Evolutionary conservation across 148 eudicot genomes (phyloP).

Genomic region (Cornus suecica): DNA sequence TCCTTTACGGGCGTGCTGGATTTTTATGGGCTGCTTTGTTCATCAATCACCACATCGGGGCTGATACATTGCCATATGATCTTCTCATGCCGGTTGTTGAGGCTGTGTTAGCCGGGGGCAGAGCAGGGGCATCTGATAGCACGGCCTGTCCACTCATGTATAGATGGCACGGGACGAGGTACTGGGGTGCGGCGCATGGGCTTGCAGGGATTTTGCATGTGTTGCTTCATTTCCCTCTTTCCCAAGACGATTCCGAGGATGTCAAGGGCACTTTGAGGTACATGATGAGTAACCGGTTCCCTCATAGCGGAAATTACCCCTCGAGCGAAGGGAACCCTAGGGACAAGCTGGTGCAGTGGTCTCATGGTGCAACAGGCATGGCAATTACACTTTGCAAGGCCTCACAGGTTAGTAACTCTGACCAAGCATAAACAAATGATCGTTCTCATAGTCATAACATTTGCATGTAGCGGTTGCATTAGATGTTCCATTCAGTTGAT

Average conservation of each 20-base stretch:
- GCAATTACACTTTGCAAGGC: slow-evolving; percentile 76
- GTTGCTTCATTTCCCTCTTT: slow-evolving; percentile 64
- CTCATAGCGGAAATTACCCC: slow-evolving; percentile 77
- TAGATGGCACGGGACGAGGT: slow-evolving; percentile 84
- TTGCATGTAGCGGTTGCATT: too few relatives aligned
- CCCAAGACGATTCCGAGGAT: slow-evolving; percentile 55
- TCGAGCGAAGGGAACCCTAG: slow-evolving; percentile 69
- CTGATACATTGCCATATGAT: slow-evolving; percentile 34
- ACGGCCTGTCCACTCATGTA: slow-evolving; percentile 65
- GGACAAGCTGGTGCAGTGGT: slow-evolving; percentile 78
- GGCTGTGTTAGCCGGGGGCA: slow-evolving; percentile 74
- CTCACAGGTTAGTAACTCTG: slow-evolving; percentile 52
- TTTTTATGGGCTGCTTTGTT: slow-evolving; percentile 78
- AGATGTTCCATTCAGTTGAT: too few relatives aligned
- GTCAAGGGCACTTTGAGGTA: slow-evolving; percentile 66
- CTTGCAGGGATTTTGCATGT: slow-evolving; percentile 78
- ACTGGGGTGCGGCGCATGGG: slow-evolving; percentile 82
- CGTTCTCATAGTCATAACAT: too few relatives aligned
- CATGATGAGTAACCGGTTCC: slow-evolving; percentile 75
- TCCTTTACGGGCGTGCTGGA: slow-evolving; percentile 77
- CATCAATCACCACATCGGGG: slow-evolving; percentile 59
- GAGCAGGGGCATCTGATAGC: slow-evolving; percentile 66
- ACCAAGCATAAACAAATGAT: too few relatives aligned
- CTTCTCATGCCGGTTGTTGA: slow-evolving; percentile 59
- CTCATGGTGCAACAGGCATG: slow-evolving; percentile 74